Base-by-base conservation (phyloP, 2,329 filamentous ascomycete genomes). In the Cladosporium cucumerinum region DNA sequence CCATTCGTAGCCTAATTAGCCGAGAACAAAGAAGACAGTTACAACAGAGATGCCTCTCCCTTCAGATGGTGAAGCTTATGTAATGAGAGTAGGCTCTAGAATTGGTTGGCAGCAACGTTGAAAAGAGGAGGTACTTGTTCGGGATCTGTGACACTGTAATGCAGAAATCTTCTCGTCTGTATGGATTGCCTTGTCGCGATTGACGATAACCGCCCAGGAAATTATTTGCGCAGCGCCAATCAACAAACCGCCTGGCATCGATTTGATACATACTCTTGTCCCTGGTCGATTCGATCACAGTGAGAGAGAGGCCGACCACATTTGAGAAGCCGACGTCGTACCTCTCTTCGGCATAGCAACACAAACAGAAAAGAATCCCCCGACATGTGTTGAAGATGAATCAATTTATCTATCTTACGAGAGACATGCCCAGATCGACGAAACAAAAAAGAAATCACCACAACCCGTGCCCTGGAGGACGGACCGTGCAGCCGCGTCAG, bases 401-500 rank as follows among this genome's bases (percentile, higher is more conserved):
- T 30, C 49, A 21, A 54, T 32, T 18, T 10, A 46, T 3, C 18
- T n/a, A 46, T 46, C n/a, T 46, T 30, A n/a, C 51, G 51, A 54
- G 51, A 54, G 51, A 54, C 51, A 54, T 32, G 26, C 28, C 39
- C 51, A 54, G 51, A 54, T 54, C 51, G 51, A 54, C 51, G 32
- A 8, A 32, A 30, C 48, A 51, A 51, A 25, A 49, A n/a, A 7
- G 4, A 51, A 51, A 51, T 51, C 48, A 51, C 16, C 48, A 16
- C 10, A 25, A 51, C 23, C 39, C 39, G 39, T 39, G 54, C 30
- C 32, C 54, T 57, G 32, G 32, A 25, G 26, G 14, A 39, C 54
- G 54, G 54, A 57, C 54, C 54, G 54, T 26, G 18, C 14, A 36
- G 54, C 54, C 54, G 54, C 30, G 54, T 32, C 54, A 57, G 54